phyloP scores from a whole-genome alignment of 1,284 basidiomycete species.

The Acaromyces ingoldii region DNA sequence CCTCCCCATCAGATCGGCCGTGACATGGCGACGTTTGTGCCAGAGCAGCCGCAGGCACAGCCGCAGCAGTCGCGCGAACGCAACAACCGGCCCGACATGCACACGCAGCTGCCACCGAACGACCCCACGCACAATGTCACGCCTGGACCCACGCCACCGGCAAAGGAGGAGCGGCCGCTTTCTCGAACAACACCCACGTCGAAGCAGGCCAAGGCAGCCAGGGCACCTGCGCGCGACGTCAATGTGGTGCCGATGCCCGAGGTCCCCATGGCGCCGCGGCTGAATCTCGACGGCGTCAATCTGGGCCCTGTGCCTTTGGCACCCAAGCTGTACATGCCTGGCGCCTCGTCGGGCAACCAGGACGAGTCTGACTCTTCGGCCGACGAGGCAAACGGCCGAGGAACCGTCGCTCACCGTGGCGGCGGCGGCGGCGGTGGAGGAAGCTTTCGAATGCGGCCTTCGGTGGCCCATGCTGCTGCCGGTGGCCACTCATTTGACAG shows the following conservation, averaged over 20 bases:
- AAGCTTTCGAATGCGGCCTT: no score
- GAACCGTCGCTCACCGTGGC: constrained; percentile 2
- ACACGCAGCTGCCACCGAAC: constrained; percentile 12
- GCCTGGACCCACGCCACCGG: constrained; percentile 9
- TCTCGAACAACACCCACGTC: not conserved
- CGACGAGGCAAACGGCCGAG: constrained; percentile 7
- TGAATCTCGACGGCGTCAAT: constrained; percentile 21
- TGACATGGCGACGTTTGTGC: not conserved
- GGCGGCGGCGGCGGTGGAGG: constrained; percentile 6
- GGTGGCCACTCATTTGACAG: no score
- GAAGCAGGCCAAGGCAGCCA: not conserved
- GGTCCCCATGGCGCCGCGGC: constrained; percentile 10
- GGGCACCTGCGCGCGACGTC: not conserved
- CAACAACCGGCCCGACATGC: constrained; percentile 4
- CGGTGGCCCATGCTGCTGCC: no score
- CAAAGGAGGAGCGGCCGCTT: not conserved
- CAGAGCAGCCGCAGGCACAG: not conserved
- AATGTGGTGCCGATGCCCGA: constrained; percentile 6
- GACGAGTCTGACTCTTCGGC: constrained; percentile 2
- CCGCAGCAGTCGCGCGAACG: constrained; percentile 11
- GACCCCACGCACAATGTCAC: not conserved
- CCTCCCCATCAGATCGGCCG: not conserved
- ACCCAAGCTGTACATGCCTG: constrained; percentile 14
- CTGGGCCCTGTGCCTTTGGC: constrained; percentile 24
- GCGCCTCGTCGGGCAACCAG: constrained; percentile 1